phyloP scores from a whole-genome alignment of 176 grass and related monocot species.

The Elymus sibiricus region DNA sequence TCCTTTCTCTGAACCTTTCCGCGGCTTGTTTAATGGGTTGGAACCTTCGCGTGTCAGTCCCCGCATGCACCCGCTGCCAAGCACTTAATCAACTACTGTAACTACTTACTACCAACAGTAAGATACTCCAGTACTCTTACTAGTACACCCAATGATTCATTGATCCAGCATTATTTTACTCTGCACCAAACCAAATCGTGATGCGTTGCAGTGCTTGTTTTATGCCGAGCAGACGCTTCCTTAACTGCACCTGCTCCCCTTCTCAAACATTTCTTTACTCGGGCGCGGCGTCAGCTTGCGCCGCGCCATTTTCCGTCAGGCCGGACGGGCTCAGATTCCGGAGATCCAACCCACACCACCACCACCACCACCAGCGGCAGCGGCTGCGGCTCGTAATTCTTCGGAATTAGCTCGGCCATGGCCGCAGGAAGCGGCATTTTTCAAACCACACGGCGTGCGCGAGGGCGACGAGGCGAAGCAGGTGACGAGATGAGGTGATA shows the following conservation, averaged over 20 bases:
- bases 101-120: constrained; percentile 19
- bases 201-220: not conserved
- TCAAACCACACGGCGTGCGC: not conserved
- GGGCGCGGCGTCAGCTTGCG: not conserved
- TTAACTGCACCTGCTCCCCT: not conserved
- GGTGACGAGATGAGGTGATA: not conserved
- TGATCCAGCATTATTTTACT: not conserved
- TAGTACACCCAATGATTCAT: constrained; percentile 16
- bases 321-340: too few species aligned
- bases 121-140: not conserved
- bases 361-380: too few species aligned
- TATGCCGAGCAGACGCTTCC: constrained; percentile 26
- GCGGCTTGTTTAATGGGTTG: constrained; percentile 31
- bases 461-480: not conserved
- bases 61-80: not conserved
- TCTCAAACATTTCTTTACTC: constrained; percentile 22
- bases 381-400: not conserved
- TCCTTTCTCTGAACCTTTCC: constrained; percentile 17
- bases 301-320: not conserved
- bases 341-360: too few species aligned
- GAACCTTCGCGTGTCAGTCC: constrained; percentile 50
- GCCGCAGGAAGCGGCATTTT: not conserved
- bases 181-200: not conserved
- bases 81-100: constrained; percentile 11
- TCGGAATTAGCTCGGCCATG: not conserved